Evolutionary conservation across 2,329 filamentous ascomycete genomes (phyloP), one percentile per base, ranked within the genome.

Genomic region (Colletotrichum plurivorum): DNA sequence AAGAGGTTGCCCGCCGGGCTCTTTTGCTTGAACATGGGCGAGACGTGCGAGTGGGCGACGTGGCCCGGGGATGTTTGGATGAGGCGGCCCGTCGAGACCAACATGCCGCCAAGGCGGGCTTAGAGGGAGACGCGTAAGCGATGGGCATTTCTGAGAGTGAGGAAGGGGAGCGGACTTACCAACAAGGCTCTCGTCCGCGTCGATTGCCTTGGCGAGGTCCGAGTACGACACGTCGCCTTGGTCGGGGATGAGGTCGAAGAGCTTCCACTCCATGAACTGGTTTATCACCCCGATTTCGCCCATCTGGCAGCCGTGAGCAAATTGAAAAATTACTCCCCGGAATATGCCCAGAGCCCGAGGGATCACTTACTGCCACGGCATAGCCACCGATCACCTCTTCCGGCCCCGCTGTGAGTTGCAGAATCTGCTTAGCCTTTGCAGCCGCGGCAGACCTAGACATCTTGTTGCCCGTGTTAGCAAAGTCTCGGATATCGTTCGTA

Each of bases 231-330:
- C 73, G 61, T 64, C 60, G 12, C 73, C 73, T 16, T 70, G 51
- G 22, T 72, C 55, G 2, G 75, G 74, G 62, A 76, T 76, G 18
- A 69, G 58, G 67, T 76, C 75, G 45, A 76, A 76, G n/a, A 73
- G 72, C 45, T 73, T 73, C 75, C 75, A 76, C 43, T 72, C 63
- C 45, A 75, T 71, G 52, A 74, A 75, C 36, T 55, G 49, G 13
- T 55, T 45, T 16, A 45, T 18, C 3, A 73, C 75, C 2, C 64
- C 71, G 13, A 76, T 67, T 6, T 72, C 46, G 5, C 64, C 69
- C 52, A 72, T 63, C 57, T 60, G 13, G 45, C 10, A 43, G 13
- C 41, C 41, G 41, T 43, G 2, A 15, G 13, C 2, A 15, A 15
- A 2, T 15, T n/a, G 12, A 43, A 12, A 13, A 13, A 43, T 43